These are phyloP conservation scores for Paramecium primaurelia DNA, from an alignment of 73 alveolate species.

Conservation along the genomic window DNA sequence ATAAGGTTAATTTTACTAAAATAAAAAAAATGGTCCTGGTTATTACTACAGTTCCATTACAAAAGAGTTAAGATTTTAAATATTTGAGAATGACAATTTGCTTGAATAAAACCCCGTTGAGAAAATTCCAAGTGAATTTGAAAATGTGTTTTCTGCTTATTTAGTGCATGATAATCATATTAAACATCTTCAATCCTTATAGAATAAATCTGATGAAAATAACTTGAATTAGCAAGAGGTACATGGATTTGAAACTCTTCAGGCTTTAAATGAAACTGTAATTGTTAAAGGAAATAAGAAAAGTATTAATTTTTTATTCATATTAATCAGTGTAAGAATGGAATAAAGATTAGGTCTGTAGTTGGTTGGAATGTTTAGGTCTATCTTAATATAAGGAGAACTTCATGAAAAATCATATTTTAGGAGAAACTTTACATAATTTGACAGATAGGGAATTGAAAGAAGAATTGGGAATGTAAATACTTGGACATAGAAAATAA, in stretches of 20 bases:
- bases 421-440: constrained; percentile 34
- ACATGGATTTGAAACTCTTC: background rate
- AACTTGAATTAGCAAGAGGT: background rate
- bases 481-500: constrained; percentile 44
- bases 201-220: background rate
- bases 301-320: background rate
- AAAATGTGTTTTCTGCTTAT: background rate
- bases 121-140: background rate
- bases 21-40: background rate
- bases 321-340: background rate
- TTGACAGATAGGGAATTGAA: constrained; percentile 49
- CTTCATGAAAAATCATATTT: constrained; percentile 13
- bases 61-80: background rate
- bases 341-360: background rate
- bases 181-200: background rate
- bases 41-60: background rate
- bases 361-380: background rate
- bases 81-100: background rate
- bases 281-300: background rate
- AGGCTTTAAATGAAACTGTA: background rate
- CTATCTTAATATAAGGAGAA: background rate
- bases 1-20: background rate
- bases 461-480: background rate
- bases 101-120: background rate
- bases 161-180: background rate